Percentiles rank a stretch among this genome's conserved stretches.
These are phyloP conservation scores for Angomonas ambiguus DNA, from an alignment of 208 protist species.

Conservation along the genomic window DNA sequence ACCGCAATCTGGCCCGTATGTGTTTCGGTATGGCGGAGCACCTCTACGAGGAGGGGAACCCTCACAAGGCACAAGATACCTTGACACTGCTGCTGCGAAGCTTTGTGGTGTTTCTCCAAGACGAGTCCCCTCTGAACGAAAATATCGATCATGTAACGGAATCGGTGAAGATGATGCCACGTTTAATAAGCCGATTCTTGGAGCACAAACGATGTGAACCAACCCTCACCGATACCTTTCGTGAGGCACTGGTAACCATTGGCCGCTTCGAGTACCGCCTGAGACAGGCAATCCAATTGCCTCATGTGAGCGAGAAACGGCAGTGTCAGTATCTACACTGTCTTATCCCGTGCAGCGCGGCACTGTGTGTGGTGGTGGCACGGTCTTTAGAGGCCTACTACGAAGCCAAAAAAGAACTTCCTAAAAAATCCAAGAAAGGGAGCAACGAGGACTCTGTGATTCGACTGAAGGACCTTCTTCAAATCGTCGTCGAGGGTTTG, in stretches of 20 bases:
- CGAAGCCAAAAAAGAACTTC: conserved; percentile 15
- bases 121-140: conserved; percentile 15
- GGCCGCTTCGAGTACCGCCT: conserved; percentile 54
- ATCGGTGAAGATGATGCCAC: conserved; percentile 40
- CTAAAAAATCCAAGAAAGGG: not conserved
- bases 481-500: conserved; percentile 71
- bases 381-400: conserved; percentile 42
- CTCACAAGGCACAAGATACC: conserved; percentile 36
- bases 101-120: conserved; percentile 47
- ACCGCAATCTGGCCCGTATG: conserved; percentile 56
- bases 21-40: conserved; percentile 68
- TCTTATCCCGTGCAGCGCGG: conserved; percentile 58
- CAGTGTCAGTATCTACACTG: conserved; percentile 33
- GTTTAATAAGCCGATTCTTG: conserved; percentile 35
- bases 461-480: conserved; percentile 48
- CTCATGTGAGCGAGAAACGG: not conserved
- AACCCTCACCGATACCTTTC: conserved; percentile 23
- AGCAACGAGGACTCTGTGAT: not conserved
- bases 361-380: conserved; percentile 60
- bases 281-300: conserved; percentile 21
- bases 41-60: conserved; percentile 35
- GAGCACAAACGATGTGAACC: not conserved
- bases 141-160: conserved; percentile 16
- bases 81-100: conserved; percentile 54
- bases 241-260: conserved; percentile 56